phyloP scores from a whole-genome alignment of 768 basidiomycete species.

The Gloeophyllum trabeum region DNA sequence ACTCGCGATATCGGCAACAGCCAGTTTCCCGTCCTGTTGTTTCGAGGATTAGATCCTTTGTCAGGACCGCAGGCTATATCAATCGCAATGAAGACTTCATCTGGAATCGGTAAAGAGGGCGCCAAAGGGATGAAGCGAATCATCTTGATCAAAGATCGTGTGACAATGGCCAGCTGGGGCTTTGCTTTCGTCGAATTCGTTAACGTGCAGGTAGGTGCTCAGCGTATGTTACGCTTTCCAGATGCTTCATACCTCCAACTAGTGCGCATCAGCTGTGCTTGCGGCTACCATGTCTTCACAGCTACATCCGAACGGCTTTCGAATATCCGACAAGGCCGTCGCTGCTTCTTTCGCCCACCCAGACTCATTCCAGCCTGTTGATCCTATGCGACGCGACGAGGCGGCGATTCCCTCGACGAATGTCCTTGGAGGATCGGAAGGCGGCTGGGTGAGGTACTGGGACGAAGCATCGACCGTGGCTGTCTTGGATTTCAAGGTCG shows the following conservation, averaged over 20 bases:
- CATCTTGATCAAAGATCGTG: constrained; percentile 81
- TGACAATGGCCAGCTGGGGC: constrained; percentile 81
- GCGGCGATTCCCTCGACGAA: constrained; percentile 58
- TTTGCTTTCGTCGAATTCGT: constrained; percentile 92
- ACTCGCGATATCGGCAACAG: constrained; percentile 91
- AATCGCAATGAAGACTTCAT: constrained; percentile 71
- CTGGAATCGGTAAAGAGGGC: constrained; percentile 67
- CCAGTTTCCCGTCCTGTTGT: constrained; percentile 72
- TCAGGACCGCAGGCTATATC: constrained; percentile 84
- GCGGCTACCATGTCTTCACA: constrained; percentile 81
- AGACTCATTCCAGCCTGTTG: constrained; percentile 79
- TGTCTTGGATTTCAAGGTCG: constrained; percentile 71
- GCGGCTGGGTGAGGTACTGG: constrained; percentile 81
- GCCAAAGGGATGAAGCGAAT: constrained; percentile 84
- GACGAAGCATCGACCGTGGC: constrained; percentile 75
- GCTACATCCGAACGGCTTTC: constrained; percentile 86
- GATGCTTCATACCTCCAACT: not conserved
- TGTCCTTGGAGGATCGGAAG: constrained; percentile 62
- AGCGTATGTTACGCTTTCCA: not conserved
- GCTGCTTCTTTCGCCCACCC: constrained; percentile 91
- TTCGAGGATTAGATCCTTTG: constrained; percentile 82
- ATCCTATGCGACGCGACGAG: constrained; percentile 68
- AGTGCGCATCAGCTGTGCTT: constrained; percentile 79
- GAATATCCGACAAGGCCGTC: constrained; percentile 80
- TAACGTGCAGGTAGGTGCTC: constrained; percentile 56